Evolutionary conservation across 2,329 filamentous ascomycete genomes (phyloP), one percentile per base, ranked within the genome.

Genomic region (Rutstroemia sydowiana): DNA sequence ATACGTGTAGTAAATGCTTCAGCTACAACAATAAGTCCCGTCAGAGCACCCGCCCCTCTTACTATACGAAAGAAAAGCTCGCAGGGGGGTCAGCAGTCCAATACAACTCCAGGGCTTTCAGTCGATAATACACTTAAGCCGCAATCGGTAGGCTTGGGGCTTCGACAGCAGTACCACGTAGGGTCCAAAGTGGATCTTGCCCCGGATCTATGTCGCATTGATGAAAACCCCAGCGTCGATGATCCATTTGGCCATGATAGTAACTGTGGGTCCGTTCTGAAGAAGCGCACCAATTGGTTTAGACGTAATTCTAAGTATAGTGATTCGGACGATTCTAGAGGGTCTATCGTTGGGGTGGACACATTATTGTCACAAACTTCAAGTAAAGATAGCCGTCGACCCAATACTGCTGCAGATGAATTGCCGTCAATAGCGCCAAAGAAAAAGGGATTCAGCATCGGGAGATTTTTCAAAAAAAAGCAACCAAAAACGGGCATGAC

Each of bases 221-320:
- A 58, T 4, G 59, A 63, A 40, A 45, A 51, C 30, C 36, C 42
- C 5, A 47, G 48, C 34, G 40, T 54, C 28, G 58, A 61, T 13
- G 56, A 61, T 30, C 54, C 44, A 10, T 54, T 55, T 36, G 48
- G 48, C 16, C 48, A 57, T 30, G 61, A 63, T 11, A 59, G 52
- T 30, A 59, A 46, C 18, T 47, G 55, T 31, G 57, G 60, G n/a
- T 65, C 63, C 11, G 47, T 62, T 39, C 26, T 57, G 11, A 62
- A 57, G 31, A 67, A 65, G 55, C 59, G 55, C 34, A 59, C 63
- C n/a, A 58, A 53, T 34, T 67, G 64, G 65, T 65, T 66, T 41
- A 66, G 61, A 50, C 61, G 65, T 8, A 60, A 54, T 39, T 66
- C 64, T 13, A 65, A 59, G 48, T 37, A 45, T 21, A 53, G 54